Conservation (phyloP, 2,329 filamentous ascomycete genomes). For the Beauveria sp. region DNA sequence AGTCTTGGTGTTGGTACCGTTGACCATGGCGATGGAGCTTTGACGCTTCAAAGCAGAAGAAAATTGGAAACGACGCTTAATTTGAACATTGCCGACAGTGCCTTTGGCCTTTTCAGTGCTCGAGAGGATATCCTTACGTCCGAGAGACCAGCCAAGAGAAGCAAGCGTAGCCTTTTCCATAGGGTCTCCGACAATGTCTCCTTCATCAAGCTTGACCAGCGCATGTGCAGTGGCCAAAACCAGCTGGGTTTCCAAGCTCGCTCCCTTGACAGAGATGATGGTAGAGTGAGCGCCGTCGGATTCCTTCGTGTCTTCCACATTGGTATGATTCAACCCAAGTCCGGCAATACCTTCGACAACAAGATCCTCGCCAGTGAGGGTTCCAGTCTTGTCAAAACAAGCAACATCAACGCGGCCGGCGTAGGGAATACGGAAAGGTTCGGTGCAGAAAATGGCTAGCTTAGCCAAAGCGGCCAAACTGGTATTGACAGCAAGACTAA, state of each 20-base stretch:
- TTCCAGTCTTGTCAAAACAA: constrained; percentile 98
- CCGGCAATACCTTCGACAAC: constrained; percentile 96
- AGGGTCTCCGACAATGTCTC: constrained; percentile 92
- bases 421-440: constrained; percentile 96
- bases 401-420: constrained; percentile 92
- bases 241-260: constrained; percentile 75
- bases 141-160: constrained; percentile 88
- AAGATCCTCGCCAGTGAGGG: constrained; percentile 89
- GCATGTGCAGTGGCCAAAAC: constrained; percentile 94
- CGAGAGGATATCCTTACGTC: constrained; percentile 75
- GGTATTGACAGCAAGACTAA: constrained; percentile 95
- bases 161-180: constrained; percentile 96
- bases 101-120: constrained; percentile 40
- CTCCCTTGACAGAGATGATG: constrained; percentile 62
- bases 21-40: constrained; percentile 82
- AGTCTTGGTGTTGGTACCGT: constrained; percentile 61
- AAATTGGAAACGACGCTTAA: constrained; percentile 96
- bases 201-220: constrained; percentile 91
- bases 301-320: constrained; percentile 58
- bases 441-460: constrained; percentile 96
- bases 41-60: constrained; percentile 94
- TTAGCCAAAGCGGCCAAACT: constrained; percentile 90
- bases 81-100: constrained; percentile 67
- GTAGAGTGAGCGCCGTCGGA: constrained; percentile 75
- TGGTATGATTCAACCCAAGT: constrained; percentile 62